Base-by-base conservation (phyloP, 1,284 basidiomycete genomes). In the Taiwanofungus camphoratus region DNA sequence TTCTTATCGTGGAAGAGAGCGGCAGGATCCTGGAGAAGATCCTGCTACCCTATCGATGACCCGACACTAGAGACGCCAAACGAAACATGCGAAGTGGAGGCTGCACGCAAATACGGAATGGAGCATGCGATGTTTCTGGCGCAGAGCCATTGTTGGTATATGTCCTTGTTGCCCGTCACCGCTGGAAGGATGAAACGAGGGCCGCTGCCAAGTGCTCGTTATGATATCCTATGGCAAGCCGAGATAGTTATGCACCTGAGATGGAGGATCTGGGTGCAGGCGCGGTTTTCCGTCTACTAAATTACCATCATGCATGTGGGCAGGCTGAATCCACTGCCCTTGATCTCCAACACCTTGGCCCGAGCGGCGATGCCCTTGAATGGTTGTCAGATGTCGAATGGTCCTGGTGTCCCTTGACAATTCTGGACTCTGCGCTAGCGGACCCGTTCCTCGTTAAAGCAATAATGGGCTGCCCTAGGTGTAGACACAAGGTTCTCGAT, bases 11-110 rank as follows among this genome's bases (percentile, higher is more conserved):
- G 7, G 42, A 57, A 15, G 71, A 73, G 49, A 43, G 56, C 21
- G 53, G 58, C 35, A 42, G 39, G 20, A 60, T 55, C 8, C 45
- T 71, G 39, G 59, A 66, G 24, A 46, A 51, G 36, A 55, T 58
- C 66, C 33, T 67, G 66, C 41, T 70, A 72, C 45, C 68, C 70
- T 0, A 46, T 53, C 22, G 50, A 52, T 5, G 47, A 52, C n/a
- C 54, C 52, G 3, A 46, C 50, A 2, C 44, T 46, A 1, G 35
- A 58, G 6, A 34, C 46, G 15, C 22, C 50, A 12, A 13, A 32
- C 15, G 46, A 48, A 15, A 39, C 55, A 1, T 41, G 47, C 15
- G 19, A 34, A 1, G 48, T 52, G 1, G 48, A 44, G 15, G 52
- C 49, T 3, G 51, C 54, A 32, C 41, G 43, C 27, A 54, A 56